Base-by-base conservation (phyloP, 352 stramenopile genomes). In the Phytopythium helicoides region DNA sequence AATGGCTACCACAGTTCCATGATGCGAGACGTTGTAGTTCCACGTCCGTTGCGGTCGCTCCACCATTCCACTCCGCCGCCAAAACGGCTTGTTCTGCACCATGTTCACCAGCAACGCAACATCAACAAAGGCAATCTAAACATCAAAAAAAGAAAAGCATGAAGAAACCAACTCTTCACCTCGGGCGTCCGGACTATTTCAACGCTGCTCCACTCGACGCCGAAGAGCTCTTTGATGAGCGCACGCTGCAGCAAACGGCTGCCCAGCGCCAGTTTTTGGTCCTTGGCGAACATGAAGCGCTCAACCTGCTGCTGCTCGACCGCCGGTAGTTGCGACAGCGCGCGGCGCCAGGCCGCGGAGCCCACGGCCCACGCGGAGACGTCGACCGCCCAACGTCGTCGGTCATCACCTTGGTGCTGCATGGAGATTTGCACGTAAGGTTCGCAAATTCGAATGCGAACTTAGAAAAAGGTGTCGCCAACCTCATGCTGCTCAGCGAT, bases 11-110 rank as follows among this genome's bases (percentile, higher is more conserved):
- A 93, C 39, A 2, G 63, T 71, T 19, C 78, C 80, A 34, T 93
- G 78, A 45, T 93, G 82, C 6, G 82, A 93, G 22, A 89, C 80
- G 39, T 91, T 93, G 64, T 81, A 93, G 54, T 93, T 93, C 80
- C 82, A 93, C 15, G 33, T 53, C 25, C 45, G 21, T 41, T 61
- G 50, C 11, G 67, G 28, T 2, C 1, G 10, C 1, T 6, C 8
- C 19, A 3, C 14, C 19, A 16, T 21, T 9, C 4, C 6, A 1
- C 4, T 10, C 9, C 64, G 64, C 10, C 47, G 62, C 78, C 74
- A 90, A 34, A 68, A 90, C 12, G 80, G 80, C 56, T 92, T 92
- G 41, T 71, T 69, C 75, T 88, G 49, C n/a, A n/a, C n/a, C n/a
- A n/a, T n/a, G n/a, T n/a, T n/a, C n/a, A n/a, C n/a, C n/a, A n/a